Evolutionary conservation across 805 yeast genomes (phyloP).

Genomic region (Myxozyma mucilagina): DNA sequence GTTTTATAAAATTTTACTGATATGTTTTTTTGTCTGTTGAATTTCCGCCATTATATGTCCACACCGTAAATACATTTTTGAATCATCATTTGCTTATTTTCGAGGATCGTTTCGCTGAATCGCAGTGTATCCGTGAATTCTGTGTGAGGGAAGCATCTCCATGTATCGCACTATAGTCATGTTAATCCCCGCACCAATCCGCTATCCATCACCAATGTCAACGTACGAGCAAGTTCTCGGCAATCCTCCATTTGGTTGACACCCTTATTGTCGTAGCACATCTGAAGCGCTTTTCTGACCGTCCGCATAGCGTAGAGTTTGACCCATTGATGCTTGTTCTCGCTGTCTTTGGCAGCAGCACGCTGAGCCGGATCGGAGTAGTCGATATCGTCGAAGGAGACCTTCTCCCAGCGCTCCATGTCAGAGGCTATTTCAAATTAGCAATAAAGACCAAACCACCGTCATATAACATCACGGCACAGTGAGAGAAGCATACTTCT

Average conservation of each 20-base stretch:
- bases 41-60: not conserved
- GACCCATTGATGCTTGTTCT: slow-evolving; percentile 79
- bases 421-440: not conserved
- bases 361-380: slow-evolving; percentile 65
- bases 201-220: not conserved
- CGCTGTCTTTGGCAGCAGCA: slow-evolving; percentile 70
- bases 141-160: slow-evolving; percentile 70
- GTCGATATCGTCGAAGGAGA: slow-evolving; percentile 81
- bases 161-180: slow-evolving; percentile 50
- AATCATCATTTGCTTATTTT: slow-evolving; percentile 45
- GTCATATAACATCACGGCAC: not conserved
- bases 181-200: not conserved
- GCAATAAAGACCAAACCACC: not conserved
- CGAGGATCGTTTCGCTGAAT: slow-evolving; percentile 87
- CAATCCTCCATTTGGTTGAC: slow-evolving; percentile 77
- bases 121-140: slow-evolving; percentile 73
- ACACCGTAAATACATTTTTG: not conserved
- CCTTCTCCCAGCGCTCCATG: slow-evolving; percentile 38
- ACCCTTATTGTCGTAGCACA: slow-evolving; percentile 62
- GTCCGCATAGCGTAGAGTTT: slow-evolving; percentile 63
- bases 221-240: slow-evolving; percentile 69
- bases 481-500: too few relatives aligned
- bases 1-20: not conserved
- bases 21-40: not conserved
- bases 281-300: slow-evolving; percentile 71